A percentile compares a stretch with the other conserved stretches of the same genome.
phyloP scores from a whole-genome alignment of 1,284 basidiomycete species.

The Gomphus sp. region DNA sequence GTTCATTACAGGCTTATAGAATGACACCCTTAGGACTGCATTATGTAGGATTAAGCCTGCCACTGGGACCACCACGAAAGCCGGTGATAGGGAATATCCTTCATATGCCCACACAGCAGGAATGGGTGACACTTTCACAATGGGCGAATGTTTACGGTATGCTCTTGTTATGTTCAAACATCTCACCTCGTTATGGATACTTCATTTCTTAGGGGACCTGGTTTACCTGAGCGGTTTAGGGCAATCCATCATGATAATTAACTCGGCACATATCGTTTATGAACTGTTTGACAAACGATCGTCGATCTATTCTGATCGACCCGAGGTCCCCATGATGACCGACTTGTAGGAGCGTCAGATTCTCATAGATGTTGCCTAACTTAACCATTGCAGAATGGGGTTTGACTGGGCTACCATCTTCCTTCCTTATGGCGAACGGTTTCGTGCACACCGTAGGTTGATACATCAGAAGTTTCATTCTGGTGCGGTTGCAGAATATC shows the following conservation, averaged over 20 bases:
- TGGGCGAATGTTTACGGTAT: constrained; percentile 21
- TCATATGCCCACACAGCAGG: constrained; percentile 13
- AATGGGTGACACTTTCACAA: constrained; percentile 29
- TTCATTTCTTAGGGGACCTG: constrained; percentile 25
- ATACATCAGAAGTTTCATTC: constrained; percentile 20
- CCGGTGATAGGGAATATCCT: constrained; percentile 8
- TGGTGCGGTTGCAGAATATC: constrained; percentile 22
- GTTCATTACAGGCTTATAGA: not conserved
- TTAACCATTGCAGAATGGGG: not conserved
- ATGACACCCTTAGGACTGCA: not conserved
- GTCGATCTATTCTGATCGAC: constrained; percentile 39
- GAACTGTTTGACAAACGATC: constrained; percentile 40
- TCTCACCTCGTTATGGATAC: not conserved
- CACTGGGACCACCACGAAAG: constrained; percentile 17
- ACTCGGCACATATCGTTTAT: constrained; percentile 28
- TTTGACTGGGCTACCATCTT: no score
- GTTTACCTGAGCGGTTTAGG: constrained; percentile 31
- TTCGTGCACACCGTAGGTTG: constrained; percentile 16
- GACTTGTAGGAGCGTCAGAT: not conserved
- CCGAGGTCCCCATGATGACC: constrained; percentile 11
- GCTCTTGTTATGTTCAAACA: constrained; percentile 10
- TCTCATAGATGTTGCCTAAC: no score
- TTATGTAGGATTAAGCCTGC: constrained; percentile 15
- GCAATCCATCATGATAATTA: constrained; percentile 34
- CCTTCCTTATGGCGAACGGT: constrained; percentile 10